These are phyloP conservation scores for Solanum appendiculatum DNA, from an alignment of 257 asterid species.

Conservation along the genomic window DNA sequence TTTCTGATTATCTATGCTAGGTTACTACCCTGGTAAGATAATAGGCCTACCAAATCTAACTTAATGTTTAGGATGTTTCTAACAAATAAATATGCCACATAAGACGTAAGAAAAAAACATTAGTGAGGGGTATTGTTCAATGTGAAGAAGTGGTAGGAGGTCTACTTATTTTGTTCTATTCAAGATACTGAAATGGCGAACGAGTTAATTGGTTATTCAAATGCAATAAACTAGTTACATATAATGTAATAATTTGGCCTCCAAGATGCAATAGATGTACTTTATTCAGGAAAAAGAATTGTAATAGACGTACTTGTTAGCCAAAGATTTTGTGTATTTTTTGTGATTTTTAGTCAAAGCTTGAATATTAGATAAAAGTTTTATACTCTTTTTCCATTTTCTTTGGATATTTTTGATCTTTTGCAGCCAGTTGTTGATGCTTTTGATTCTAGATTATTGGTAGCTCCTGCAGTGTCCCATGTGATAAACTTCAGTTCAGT, in stretches of 20 bases:
- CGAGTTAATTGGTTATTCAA: neutral
- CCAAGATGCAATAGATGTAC: neutral
- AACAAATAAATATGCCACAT: neutral
- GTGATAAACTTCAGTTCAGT: constrained; percentile 38
- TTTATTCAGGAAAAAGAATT: neutral
- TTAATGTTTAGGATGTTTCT: neutral
- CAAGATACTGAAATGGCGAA: neutral
- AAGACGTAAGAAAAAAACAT: neutral
- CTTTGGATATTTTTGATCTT: neutral
- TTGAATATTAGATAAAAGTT: neutral
- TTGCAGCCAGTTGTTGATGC: constrained; percentile 68
- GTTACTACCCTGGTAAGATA: neutral
- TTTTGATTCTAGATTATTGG: constrained; percentile 92
- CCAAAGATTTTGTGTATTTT: neutral
- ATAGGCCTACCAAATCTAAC: neutral
- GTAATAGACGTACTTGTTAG: neutral
- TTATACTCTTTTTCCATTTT: neutral
- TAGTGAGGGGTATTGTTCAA: neutral
- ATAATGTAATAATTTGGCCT: neutral
- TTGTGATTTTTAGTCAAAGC: neutral
- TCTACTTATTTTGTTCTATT: neutral
- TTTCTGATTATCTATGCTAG: neutral
- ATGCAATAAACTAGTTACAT: neutral
- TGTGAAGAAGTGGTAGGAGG: neutral
- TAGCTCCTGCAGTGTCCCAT: constrained; percentile 91